phyloP scores from a whole-genome alignment of 2,329 filamentous ascomycete species.

The Cadophora sp. region DNA sequence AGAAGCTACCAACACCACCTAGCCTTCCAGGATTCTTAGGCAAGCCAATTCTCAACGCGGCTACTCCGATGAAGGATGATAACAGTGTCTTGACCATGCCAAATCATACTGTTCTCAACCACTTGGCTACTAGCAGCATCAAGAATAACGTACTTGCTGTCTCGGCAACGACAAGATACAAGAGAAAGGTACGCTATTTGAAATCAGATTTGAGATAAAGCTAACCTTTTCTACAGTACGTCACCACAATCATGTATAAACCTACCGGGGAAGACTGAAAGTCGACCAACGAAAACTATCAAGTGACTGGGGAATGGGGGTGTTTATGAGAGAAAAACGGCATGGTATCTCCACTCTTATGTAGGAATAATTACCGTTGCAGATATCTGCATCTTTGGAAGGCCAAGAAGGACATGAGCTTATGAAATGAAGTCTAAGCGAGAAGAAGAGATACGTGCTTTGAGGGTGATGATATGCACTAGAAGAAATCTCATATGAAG shows the following conservation, averaged over 20 bases:
- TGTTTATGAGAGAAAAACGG: not conserved
- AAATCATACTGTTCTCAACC: slow-evolving; percentile 96
- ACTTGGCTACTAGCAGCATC: slow-evolving; percentile 96
- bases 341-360: not conserved
- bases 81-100: slow-evolving; percentile 97
- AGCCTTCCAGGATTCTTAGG: slow-evolving; percentile 88
- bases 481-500: slow-evolving; percentile 6
- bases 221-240: slow-evolving; percentile 69
- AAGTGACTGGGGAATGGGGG: not conserved
- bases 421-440: not conserved
- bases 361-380: slow-evolving; percentile 11
- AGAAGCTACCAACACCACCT: slow-evolving; percentile 83
- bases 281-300: not conserved
- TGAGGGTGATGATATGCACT: not conserved
- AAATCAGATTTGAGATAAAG: not conserved
- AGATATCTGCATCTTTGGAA: slow-evolving; percentile 10
- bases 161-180: slow-evolving; percentile 96
- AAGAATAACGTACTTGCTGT: slow-evolving; percentile 95
- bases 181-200: slow-evolving; percentile 76
- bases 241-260: slow-evolving; percentile 98
- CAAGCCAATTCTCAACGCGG: slow-evolving; percentile 93
- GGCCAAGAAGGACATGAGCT: not conserved
- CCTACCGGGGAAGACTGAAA: slow-evolving; percentile 62
- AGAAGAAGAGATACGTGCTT: not conserved
- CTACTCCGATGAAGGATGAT: slow-evolving; percentile 94